Percentiles rank a stretch among this genome's conserved stretches.
Evolutionary conservation across 805 yeast species (phyloP).

Genomic region (Ogataea saltuana): DNA sequence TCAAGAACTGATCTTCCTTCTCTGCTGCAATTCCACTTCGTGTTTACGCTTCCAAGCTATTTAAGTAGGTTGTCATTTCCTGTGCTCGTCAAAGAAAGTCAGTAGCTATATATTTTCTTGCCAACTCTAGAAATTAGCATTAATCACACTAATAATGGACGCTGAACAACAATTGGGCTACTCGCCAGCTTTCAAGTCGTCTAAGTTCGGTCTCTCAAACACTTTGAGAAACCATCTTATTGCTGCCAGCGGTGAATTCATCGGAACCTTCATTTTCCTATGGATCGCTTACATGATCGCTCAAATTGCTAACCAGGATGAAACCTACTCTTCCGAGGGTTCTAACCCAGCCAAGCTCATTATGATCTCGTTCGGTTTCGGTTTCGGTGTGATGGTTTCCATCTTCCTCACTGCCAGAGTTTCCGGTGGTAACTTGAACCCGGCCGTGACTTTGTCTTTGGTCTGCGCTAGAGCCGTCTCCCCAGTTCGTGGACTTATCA

Average conservation of each 20-base stretch:
- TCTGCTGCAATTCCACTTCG: conserved; percentile 2
- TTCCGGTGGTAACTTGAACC: conserved; percentile 89
- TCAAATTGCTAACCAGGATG: conserved; percentile 64
- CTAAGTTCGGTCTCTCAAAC: conserved; percentile 42
- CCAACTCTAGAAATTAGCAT: background rate
- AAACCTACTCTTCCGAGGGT: conserved; percentile 31
- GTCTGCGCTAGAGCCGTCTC: conserved; percentile 72
- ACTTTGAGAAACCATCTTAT: conserved; percentile 58
- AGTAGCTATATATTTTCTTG: no score
- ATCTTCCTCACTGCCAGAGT: conserved; percentile 70
- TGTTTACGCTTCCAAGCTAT: background rate
- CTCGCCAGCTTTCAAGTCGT: conserved; percentile 39
- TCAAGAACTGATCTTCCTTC: no score
- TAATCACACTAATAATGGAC: conserved; percentile 28
- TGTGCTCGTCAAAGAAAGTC: no score
- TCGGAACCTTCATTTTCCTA: conserved; percentile 82
- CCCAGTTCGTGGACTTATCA: conserved; percentile 66
- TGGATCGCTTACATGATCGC: conserved; percentile 84
- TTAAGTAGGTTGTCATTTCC: background rate
- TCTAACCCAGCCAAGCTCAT: conserved; percentile 62
- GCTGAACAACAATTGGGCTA: conserved; percentile 43
- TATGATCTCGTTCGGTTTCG: conserved; percentile 85
- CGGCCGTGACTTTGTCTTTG: conserved; percentile 78
- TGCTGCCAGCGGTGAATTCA: conserved; percentile 78
- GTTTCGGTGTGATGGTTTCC: conserved; percentile 77